Evolutionary conservation across 176 grass and related monocot species (phyloP), one percentile per base, ranked within the genome.

Genomic region (Metroxylon sagu): DNA sequence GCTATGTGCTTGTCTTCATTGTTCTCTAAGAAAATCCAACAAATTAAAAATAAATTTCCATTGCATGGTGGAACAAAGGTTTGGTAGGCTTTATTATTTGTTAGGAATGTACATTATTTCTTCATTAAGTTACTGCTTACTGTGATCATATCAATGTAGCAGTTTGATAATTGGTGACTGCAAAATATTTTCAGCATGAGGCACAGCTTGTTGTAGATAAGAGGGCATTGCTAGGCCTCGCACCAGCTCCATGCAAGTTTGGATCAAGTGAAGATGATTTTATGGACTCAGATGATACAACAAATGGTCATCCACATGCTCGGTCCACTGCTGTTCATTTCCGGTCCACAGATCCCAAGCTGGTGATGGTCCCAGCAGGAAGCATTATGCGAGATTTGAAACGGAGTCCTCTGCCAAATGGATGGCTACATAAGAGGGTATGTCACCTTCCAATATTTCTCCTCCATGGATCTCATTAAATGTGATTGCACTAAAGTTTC

Each of bases 181-280:
- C 30, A 31, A 31, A 6, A 5, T 31, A 31, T 16, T 50, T 75
- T 70, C 60, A 92, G 93, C 69, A 98, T 76, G 93, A 83, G 75
- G 84, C 84, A 18, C 93, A 88, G 50, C 78, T 98, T 78, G 79
- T 98, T 53, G 93, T 89, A 6, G 82, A 92, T 76, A 77, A 81
- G 52, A 74, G 49, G 25, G 29, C 82, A 64, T 75, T 98, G 28
- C 84, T 79, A 79, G 78, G 79, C 31, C 88, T 98, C 53, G 84
- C 76, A 67, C 87, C 76, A 77, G 79, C 66, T n/a, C 78, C 76
- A 49, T 85, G 79, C 68, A 82, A 78, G 66, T 98, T 83, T 64
- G 79, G 71, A 35, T 98, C 93, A 43, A 98, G 93, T 29, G 87
- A 98, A 60, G 93, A 98, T 75, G 93, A 98, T 72, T 90, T 89